Evolutionary conservation across 371 early-diverging fungal species (phyloP).

Genomic region (Haplosporangium sp.): DNA sequence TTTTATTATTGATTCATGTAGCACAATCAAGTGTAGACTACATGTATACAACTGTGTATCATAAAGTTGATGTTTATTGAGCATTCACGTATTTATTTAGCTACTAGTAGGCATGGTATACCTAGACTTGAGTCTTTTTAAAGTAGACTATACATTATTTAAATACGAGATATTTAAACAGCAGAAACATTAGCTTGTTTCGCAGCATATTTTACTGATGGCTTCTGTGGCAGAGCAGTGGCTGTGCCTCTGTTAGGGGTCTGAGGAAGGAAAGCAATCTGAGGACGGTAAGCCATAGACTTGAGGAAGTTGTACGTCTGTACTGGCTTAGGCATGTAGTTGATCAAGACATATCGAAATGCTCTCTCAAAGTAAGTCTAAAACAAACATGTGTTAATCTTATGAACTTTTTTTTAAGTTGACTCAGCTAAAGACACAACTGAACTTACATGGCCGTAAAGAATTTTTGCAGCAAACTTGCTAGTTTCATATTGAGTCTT

Average conservation of each 20-base stretch:
- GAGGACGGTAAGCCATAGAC: background rate
- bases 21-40: too few species aligned
- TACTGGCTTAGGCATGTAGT: slow-evolving; percentile 12
- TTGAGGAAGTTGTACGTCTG: too few species aligned
- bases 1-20: too few species aligned
- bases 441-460: slow-evolving; percentile 14
- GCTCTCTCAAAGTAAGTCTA: slow-evolving; percentile 7
- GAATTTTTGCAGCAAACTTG: background rate
- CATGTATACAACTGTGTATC: too few species aligned
- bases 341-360: slow-evolving; percentile 17
- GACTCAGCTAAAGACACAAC: too few species aligned
- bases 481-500: slow-evolving; percentile 2
- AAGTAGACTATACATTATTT: too few species aligned
- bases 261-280: background rate
- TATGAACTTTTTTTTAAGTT: background rate
- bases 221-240: background rate
- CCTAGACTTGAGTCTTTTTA: too few species aligned
- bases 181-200: background rate
- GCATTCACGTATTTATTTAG: too few species aligned
- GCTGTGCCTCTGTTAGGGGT: background rate
- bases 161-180: too few species aligned
- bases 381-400: background rate
- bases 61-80: too few species aligned
- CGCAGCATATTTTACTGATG: background rate
- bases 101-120: too few species aligned